phyloP scores from a whole-genome alignment of 2,329 filamentous ascomycete genomes.

The Monilinia vaccinii-corymbosi region DNA sequence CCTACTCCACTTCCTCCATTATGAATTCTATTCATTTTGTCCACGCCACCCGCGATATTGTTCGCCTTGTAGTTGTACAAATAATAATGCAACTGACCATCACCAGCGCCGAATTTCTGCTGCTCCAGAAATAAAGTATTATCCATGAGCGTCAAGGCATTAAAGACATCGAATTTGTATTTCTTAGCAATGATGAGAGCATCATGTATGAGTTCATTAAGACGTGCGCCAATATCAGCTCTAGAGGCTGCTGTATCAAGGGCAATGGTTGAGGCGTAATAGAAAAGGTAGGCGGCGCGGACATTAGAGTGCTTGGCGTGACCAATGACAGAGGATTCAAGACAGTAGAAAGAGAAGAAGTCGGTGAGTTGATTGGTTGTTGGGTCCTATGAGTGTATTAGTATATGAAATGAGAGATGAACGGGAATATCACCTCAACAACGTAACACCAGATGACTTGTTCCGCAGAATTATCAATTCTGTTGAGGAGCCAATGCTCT shows the following conservation, averaged over 20 bases:
- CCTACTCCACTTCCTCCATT: conserved; percentile 78
- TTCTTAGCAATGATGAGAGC: conserved; percentile 81
- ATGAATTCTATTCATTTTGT: conserved; percentile 70
- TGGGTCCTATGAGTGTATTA: conserved; percentile 35
- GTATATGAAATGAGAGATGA: not conserved
- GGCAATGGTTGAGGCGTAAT: conserved; percentile 81
- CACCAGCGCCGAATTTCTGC: conserved; percentile 89
- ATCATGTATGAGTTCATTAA: conserved; percentile 75
- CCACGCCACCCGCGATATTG: conserved; percentile 76
- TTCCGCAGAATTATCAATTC: conserved; percentile 55
- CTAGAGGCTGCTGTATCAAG: conserved; percentile 49
- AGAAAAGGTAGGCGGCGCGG: conserved; percentile 90
- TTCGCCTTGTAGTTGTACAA: conserved; percentile 93
- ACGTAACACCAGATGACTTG: conserved; percentile 93
- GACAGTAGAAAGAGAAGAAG: conserved; percentile 93
- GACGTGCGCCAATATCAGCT: conserved; percentile 60
- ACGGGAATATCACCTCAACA: conserved; percentile 51
- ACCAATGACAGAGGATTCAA: conserved; percentile 87
- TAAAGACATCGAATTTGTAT: conserved; percentile 87
- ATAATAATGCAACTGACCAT: conserved; percentile 94
- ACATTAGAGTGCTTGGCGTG: conserved; percentile 69
- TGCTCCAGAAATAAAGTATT: conserved; percentile 89
- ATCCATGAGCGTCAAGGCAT: conserved; percentile 86
- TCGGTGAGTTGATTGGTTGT: conserved; percentile 77
- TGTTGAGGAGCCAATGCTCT: conserved; percentile 77